A percentile compares a stretch with the other conserved stretches of the same genome.
Conservation (phyloP, 257 asterid species). For the Solanum appendiculatum region DNA sequence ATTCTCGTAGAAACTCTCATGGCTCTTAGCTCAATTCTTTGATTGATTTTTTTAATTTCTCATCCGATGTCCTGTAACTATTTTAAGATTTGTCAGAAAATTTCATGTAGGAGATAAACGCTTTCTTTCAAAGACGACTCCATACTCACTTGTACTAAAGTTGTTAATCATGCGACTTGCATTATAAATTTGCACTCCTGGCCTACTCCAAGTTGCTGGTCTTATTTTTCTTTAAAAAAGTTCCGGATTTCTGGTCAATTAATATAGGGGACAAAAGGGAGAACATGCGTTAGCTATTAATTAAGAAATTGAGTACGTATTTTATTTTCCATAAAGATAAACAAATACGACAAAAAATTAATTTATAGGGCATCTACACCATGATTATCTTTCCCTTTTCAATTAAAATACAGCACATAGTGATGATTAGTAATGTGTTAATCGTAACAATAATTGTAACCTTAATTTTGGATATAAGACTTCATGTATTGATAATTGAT, state of each 20-base stretch:
- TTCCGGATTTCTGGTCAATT: background rate
- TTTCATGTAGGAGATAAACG: fast-evolving
- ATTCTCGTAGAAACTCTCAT: background rate
- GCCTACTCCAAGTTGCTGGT: background rate
- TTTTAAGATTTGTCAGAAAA: fast-evolving
- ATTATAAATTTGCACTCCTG: background rate
- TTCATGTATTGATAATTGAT: background rate
- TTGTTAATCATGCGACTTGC: background rate
- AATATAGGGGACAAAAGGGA: background rate
- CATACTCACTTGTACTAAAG: background rate
- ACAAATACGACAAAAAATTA: background rate
- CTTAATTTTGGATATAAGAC: background rate
- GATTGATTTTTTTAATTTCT: too few relatives aligned
- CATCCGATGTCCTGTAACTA: fast-evolving
- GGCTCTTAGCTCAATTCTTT: background rate
- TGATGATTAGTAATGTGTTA: background rate
- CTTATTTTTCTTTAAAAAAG: background rate
- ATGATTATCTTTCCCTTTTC: background rate
- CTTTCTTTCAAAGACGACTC: background rate
- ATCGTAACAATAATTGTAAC: background rate
- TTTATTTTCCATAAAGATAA: background rate
- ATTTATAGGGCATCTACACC: background rate
- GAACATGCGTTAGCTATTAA: background rate
- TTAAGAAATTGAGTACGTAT: background rate
- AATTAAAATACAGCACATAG: background rate